Percentiles rank a stretch among this genome's conserved stretches.
Conservation (phyloP, 371 early-diverging fungal species). For the Fennellomyces sp. region DNA sequence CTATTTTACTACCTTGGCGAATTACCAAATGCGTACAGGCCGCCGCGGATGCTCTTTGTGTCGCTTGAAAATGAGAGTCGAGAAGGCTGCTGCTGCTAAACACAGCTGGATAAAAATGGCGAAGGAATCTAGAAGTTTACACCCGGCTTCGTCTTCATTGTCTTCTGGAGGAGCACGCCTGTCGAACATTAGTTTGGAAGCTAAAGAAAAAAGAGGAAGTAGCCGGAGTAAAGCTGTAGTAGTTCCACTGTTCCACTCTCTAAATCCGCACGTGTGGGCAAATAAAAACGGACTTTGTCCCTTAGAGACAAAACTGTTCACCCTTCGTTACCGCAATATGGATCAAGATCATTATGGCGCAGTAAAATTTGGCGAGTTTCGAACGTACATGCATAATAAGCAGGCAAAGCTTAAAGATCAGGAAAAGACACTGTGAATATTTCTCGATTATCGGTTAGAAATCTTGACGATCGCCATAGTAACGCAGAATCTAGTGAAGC, state of each 20-base stretch:
- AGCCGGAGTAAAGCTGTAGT: neutral
- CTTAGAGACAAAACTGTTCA: no score
- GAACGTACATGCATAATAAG: conserved; percentile 65
- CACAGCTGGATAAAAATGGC: conserved; percentile 67
- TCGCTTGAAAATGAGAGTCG: conserved; percentile 66
- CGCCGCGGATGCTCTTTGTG: conserved; percentile 64
- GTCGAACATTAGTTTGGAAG: neutral
- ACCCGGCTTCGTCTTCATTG: conserved; percentile 41
- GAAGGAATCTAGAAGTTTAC: conserved; percentile 63
- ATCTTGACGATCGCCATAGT: neutral
- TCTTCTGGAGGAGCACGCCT: conserved; percentile 16
- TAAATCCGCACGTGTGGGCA: no score
- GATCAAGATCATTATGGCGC: conserved; percentile 53
- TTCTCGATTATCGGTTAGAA: neutral
- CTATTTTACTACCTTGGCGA: neutral
- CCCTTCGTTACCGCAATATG: neutral
- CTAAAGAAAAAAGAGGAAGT: neutral
- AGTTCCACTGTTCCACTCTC: no score
- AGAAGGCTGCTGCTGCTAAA: conserved; percentile 64
- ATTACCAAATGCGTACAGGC: conserved; percentile 66
- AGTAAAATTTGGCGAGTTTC: conserved; percentile 64
- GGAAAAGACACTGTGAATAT: conserved; percentile 47
- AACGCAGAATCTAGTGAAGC: no score
- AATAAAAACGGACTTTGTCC: no score
- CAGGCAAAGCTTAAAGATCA: conserved; percentile 66